Conservation (phyloP, 805 yeast species). For the Ogataea trehaloabstinens region DNA sequence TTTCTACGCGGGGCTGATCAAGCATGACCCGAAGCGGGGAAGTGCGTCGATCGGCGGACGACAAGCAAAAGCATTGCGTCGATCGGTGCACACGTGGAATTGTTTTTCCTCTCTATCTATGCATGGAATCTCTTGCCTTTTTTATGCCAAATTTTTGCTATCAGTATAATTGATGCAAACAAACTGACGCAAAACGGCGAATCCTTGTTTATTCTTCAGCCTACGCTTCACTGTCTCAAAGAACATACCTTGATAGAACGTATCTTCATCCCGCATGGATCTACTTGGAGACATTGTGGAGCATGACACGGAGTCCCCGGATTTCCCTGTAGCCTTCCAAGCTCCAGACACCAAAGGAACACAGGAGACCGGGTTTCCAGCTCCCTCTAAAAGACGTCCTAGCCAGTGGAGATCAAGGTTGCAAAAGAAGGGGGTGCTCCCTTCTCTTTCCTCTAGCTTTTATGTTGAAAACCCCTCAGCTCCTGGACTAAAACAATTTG, state of each 20-base stretch:
- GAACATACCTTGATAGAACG: too few relatives aligned
- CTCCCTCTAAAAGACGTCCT: constrained; percentile 34
- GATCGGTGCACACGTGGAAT: neutral
- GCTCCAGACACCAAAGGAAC: constrained; percentile 2
- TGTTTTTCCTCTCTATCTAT: neutral
- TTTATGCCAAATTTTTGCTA: too few relatives aligned
- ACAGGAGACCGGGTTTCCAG: constrained; percentile 35
- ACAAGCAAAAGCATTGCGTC: neutral
- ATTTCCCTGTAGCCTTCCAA: constrained; percentile 15
- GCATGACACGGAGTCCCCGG: constrained; percentile 41
- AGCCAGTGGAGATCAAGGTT: constrained; percentile 51
- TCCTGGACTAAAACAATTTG: constrained; percentile 13
- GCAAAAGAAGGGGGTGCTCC: constrained; percentile 32
- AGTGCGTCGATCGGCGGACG: neutral
- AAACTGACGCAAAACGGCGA: too few relatives aligned
- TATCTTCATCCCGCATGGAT: constrained; percentile 64
- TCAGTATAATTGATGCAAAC: too few relatives aligned
- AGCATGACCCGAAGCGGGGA: neutral
- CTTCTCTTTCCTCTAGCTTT: constrained; percentile 14
- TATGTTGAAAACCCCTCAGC: neutral
- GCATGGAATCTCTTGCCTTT: too few relatives aligned
- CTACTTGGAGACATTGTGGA: constrained; percentile 73
- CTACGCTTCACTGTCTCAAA: too few relatives aligned
- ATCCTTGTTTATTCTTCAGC: too few relatives aligned
- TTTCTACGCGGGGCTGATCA: neutral